Evolutionary conservation across 805 yeast genomes (phyloP).

Genomic region (Pichia eremophila): DNA sequence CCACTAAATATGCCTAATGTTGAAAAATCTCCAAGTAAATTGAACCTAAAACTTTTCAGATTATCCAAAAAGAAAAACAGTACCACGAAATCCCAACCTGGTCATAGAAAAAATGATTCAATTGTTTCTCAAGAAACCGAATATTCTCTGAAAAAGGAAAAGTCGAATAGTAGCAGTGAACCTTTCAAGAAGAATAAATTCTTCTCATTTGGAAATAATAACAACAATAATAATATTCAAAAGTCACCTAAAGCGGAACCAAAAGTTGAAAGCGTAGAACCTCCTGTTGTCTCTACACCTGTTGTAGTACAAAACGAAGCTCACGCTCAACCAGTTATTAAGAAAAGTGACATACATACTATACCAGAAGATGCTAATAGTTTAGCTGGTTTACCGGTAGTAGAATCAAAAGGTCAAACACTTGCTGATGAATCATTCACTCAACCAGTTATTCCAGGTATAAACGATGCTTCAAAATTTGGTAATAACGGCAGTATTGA

Average conservation of each 20-base stretch:
- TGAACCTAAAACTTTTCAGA: conserved; percentile 4
- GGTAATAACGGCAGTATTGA: not conserved
- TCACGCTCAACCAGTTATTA: not conserved
- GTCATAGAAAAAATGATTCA: conserved; percentile 2
- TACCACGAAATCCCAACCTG: not conserved
- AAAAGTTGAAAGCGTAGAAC: no score
- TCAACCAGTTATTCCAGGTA: not conserved
- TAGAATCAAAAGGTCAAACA: not conserved
- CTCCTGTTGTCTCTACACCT: no score
- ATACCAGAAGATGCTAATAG: not conserved
- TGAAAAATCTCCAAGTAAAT: not conserved
- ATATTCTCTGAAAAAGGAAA: not conserved
- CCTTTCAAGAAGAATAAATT: not conserved
- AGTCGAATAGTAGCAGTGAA: not conserved
- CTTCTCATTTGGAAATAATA: conserved; percentile 3
- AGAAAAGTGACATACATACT: not conserved
- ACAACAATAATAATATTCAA: not conserved
- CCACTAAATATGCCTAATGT: not conserved
- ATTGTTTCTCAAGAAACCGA: conserved; percentile 5
- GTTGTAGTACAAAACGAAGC: not conserved
- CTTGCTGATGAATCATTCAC: not conserved
- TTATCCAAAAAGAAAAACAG: conserved; percentile 3
- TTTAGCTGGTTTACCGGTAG: not conserved
- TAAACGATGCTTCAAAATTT: not conserved
- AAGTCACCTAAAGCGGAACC: not conserved